Evolutionary conservation across 2,329 filamentous ascomycete species (phyloP).

Genomic region (Colletotrichum filicis): DNA sequence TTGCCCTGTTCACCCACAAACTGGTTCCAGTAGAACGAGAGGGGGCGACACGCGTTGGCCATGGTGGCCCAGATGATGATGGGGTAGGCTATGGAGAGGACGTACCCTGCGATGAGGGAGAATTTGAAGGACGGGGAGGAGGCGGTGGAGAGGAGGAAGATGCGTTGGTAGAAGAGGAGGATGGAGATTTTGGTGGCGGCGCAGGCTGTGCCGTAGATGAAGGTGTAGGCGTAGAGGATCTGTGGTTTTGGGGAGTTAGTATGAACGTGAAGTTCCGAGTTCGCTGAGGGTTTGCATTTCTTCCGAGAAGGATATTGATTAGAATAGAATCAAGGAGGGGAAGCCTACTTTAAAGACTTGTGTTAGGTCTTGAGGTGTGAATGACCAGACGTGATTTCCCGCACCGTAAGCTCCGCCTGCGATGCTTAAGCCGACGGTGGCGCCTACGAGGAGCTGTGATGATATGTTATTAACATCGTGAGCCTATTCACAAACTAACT

Average conservation of each 20-base stretch:
- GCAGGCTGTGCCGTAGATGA: conserved; percentile 31
- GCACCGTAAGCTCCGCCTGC: conserved; percentile 6
- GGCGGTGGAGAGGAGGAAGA: conserved; percentile 15
- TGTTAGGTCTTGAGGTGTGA: not conserved
- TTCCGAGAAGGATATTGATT: too few relatives aligned
- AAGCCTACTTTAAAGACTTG: conserved; percentile 7
- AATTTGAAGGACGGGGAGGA: not conserved
- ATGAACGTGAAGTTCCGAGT: too few relatives aligned
- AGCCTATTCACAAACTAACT: too few relatives aligned
- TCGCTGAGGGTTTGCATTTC: too few relatives aligned
- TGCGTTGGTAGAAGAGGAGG: conserved; percentile 34
- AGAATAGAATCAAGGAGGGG: too few relatives aligned
- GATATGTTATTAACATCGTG: too few relatives aligned
- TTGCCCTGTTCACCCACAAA: conserved; percentile 17
- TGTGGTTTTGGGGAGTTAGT: not conserved
- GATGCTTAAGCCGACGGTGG: conserved; percentile 24
- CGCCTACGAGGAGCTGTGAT: conserved; percentile 7
- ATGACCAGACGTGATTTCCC: conserved; percentile 25
- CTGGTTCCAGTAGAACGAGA: conserved; percentile 34
- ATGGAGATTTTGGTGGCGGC: conserved; percentile 35
- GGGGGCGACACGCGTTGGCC: conserved; percentile 22
- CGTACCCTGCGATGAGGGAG: conserved; percentile 11
- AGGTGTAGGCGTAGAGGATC: conserved; percentile 34
- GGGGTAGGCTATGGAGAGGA: conserved; percentile 19
- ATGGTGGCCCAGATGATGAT: conserved; percentile 33